Base-by-base conservation (phyloP, 139 green algal genomes). In the Zygnema cylindricum region DNA sequence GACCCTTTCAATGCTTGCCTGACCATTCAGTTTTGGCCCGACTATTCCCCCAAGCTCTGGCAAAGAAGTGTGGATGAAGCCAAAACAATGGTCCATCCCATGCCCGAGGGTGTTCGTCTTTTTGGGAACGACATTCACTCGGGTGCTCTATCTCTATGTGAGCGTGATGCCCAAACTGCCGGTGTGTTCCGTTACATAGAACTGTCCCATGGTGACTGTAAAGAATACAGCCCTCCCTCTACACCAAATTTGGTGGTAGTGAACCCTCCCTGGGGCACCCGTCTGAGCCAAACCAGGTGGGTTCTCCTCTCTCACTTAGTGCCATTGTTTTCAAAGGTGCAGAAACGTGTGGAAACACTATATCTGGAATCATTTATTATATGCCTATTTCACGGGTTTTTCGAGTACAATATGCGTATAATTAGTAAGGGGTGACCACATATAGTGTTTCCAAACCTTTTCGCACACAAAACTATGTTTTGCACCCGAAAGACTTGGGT, bases 241-340 rank as follows among this genome's bases (percentile, higher is more conserved):
- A 0, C 11, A 16, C 95, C 95, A 0, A 55, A 39, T 16, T 73
- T 97, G 54, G 95, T 98, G 21, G 93, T 98, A 0, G 91, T 82
- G 43, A 98, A 98, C 93, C 96, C 96, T 0, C 96, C 96, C 1
- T 98, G 96, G 96, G 96, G 96, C 35, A 54, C 84, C 36, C 92
- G 95, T 1, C 85, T 98, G 81, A 42, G 69, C 0, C 69, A 88
- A 1, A 88, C 36, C 3, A 88, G 83, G 83, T 54, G 36, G n/a
- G 83, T 2, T 40, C 16, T 7, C 49, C 49, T 25, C 49, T 16
- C 16, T 63, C 49, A n/a, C n/a, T n/a, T n/a, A n/a, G n/a, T n/a
- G n/a, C n/a, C n/a, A n/a, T n/a, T n/a, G n/a, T n/a, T n/a, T n/a
- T n/a, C n/a, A n/a, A n/a, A n/a, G n/a, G n/a, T n/a, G n/a, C n/a